A percentile compares a stretch with the other conserved stretches of the same genome.
Evolutionary conservation across 2,329 filamentous ascomycete species (phyloP).

Genomic region (Colletotrichum abscissum): DNA sequence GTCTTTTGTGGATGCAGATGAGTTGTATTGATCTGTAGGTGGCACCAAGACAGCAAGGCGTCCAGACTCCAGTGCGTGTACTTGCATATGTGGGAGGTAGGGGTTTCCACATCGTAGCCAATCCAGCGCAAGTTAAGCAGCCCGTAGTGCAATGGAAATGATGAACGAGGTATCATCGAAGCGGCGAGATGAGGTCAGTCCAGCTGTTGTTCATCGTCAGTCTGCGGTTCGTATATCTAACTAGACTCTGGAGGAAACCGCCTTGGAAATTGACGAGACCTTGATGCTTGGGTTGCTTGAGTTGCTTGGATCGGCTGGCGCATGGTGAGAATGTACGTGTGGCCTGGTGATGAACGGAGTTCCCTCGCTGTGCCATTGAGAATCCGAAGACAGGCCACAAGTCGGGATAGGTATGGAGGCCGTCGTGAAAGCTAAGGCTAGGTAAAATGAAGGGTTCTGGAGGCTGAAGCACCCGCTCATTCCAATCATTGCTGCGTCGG

Average conservation of each 20-base stretch:
- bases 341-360: constrained; percentile 1
- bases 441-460: background rate
- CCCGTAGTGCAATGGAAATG: background rate
- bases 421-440: background rate
- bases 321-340: background rate
- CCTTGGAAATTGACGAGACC: background rate
- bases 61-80: background rate
- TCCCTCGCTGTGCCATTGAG: background rate
- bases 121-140: background rate
- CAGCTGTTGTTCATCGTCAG: background rate
- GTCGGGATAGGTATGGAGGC: background rate
- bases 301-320: background rate
- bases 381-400: background rate
- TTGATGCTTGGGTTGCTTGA: background rate
- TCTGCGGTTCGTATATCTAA: background rate
- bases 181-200: constrained; percentile 30
- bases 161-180: constrained; percentile 9
- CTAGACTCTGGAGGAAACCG: background rate
- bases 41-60: background rate
- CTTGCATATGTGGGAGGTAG: background rate
- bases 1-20: background rate
- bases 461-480: constrained; percentile 1
- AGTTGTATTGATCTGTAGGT: background rate
- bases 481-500: background rate
- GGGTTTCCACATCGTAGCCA: background rate